A percentile compares a stretch with the other conserved stretches of the same genome.
Conservation (phyloP, 106 monocot species). For the Posidonia australis region DNA sequence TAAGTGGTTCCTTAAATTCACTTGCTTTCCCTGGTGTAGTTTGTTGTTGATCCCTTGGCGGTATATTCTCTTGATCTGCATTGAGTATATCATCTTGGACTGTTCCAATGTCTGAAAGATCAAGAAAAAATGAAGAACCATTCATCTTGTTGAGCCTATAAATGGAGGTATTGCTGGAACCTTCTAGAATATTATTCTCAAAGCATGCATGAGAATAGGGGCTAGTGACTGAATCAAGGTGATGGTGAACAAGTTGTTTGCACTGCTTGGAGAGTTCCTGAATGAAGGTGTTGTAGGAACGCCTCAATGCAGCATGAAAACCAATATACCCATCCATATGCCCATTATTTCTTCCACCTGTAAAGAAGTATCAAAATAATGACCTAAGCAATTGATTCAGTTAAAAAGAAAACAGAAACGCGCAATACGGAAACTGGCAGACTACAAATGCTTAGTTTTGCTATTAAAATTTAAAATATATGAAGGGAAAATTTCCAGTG, state of each 20-base stretch:
- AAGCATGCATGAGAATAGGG: conserved; percentile 79
- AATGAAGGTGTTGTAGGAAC: conserved; percentile 73
- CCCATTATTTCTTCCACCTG: conserved; percentile 40
- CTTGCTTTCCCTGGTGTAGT: conserved; percentile 54
- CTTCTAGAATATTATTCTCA: conserved; percentile 26
- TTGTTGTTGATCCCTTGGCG: conserved; percentile 59
- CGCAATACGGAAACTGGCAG: no score
- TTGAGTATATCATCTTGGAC: conserved; percentile 15
- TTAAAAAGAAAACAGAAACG: no score
- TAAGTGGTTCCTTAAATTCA: conserved; percentile 47
- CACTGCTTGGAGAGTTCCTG: conserved; percentile 76
- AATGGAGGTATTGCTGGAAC: conserved; percentile 19
- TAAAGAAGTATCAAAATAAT: neutral
- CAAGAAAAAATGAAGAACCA: conserved; percentile 34
- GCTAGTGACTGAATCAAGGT: conserved; percentile 91
- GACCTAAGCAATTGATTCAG: neutral
- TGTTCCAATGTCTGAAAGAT: conserved; percentile 40
- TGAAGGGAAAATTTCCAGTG: no score
- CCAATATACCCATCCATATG: conserved; percentile 91
- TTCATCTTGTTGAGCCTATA: conserved; percentile 30
- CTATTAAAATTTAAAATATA: no score
- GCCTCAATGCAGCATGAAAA: conserved; percentile 81
- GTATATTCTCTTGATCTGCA: conserved; percentile 69
- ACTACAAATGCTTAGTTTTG: no score
- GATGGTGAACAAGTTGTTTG: conserved; percentile 88